Base-by-base conservation (phyloP, 257 asterid species). In the Solanum dulcamara region DNA sequence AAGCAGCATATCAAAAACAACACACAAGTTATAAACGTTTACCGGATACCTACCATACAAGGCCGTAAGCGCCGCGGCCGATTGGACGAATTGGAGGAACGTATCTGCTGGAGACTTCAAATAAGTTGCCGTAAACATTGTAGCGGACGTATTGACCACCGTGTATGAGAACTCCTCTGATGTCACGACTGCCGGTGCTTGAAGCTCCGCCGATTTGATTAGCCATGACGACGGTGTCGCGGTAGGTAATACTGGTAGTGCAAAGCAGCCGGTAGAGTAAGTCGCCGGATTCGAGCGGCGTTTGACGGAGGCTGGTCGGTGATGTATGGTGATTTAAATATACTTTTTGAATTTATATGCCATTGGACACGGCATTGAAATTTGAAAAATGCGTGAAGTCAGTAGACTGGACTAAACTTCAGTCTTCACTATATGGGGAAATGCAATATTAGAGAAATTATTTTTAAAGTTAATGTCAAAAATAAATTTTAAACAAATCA, bases 41-140 rank as follows among this genome's bases (percentile, higher is more conserved):
- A 75, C 35, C 33, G 15, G 38, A 46, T 30, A 77, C 81, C 24
- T 87, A 95, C 98, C 98, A 94, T 85, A 95, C 98, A 86, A 95
- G 93, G 88, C 98, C 98, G 68, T 91, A 95, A 84, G 98, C 97
- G 48, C 98, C 98, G 24, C 98, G 97, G 15, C 98, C 98, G 83
- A 95, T 91, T 26, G 98, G 98, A 35, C 96, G 93, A 81, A 95
- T 91, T 6, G 98, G 98, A 30, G 98, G 98, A 22, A 94, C 90
- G 50, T 95, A 95, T 85, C 93, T 95, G 79, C 83, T 81, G 83
- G 96, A 81, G 32, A 95, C 93, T 86, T 94, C 97, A 81, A 95
- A 95, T 30, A 91, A 89, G 90, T 86, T 94, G 26, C 98, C 98
- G 89, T 90, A 91, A 18, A 95, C 88, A 84, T 93, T 95, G 88